Percentiles rank a stretch among this genome's conserved stretches.
phyloP scores from a whole-genome alignment of 2,329 filamentous ascomycete genomes.

The Purpureocillium lavendulum region DNA sequence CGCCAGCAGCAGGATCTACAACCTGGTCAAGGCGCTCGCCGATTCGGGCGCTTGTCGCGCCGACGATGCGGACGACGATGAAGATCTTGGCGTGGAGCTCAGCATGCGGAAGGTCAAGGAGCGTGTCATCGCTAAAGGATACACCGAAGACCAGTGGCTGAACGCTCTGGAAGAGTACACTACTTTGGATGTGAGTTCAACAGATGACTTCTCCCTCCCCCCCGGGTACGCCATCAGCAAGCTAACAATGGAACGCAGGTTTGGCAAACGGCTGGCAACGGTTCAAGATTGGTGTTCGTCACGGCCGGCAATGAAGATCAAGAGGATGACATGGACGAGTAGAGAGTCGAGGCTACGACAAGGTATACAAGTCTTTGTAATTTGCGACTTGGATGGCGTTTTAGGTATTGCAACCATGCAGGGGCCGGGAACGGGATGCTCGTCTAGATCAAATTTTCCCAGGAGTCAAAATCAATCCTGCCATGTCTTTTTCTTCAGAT shows the following conservation, averaged over 20 bases:
- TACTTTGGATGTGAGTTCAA: conserved; percentile 74
- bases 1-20: conserved; percentile 85
- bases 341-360: conserved; percentile 8
- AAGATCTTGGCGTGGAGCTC: conserved; percentile 55
- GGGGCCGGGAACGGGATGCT: too few relatives aligned
- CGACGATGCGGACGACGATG: conserved; percentile 51
- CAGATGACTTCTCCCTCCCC: not conserved
- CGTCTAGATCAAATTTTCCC: too few relatives aligned
- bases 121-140: conserved; percentile 89
- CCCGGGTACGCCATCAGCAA: not conserved
- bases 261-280: conserved; percentile 69
- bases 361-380: too few relatives aligned
- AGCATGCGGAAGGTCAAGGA: conserved; percentile 85
- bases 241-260: conserved; percentile 46
- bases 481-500: too few relatives aligned
- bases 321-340: conserved; percentile 40
- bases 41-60: conserved; percentile 80
- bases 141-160: conserved; percentile 88
- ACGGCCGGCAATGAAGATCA: conserved; percentile 43
- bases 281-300: conserved; percentile 64
- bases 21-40: conserved; percentile 80
- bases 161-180: conserved; percentile 85
- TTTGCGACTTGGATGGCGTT: too few relatives aligned
- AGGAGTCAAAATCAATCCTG: too few relatives aligned
- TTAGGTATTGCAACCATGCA: too few relatives aligned